Evolutionary conservation across 352 stramenopile species (phyloP).

Genomic region (Globisporangium paddicum): DNA sequence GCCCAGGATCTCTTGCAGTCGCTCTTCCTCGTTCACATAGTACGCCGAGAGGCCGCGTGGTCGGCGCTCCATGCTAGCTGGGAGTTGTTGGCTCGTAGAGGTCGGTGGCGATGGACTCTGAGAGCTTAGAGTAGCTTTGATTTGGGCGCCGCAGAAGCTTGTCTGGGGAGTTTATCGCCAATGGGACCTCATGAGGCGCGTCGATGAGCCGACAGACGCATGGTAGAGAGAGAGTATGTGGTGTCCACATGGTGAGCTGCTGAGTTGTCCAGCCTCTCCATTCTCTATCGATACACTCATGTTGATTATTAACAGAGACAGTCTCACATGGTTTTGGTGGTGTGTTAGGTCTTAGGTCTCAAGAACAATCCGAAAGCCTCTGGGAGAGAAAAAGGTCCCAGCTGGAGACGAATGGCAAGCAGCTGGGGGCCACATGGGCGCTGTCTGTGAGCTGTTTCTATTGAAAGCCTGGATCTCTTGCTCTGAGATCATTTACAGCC

Average conservation of each 20-base stretch:
- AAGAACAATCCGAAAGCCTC: not conserved
- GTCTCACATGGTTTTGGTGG: too few relatives aligned
- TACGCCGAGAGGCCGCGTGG: constrained; percentile 45
- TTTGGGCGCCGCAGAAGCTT: not conserved
- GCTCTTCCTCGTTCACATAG: constrained; percentile 48
- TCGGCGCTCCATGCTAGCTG: constrained; percentile 13
- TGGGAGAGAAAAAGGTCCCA: not conserved
- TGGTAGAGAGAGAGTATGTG: not conserved
- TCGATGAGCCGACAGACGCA: too few relatives aligned
- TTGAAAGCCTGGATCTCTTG: not conserved
- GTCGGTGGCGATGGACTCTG: not conserved
- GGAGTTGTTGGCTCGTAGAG: not conserved
- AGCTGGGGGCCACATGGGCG: too few relatives aligned
- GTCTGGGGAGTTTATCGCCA: not conserved
- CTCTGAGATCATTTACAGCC: too few relatives aligned
- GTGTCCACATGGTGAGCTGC: not conserved
- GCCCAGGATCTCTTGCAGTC: constrained; percentile 47
- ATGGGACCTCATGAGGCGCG: not conserved
- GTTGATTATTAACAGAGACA: not conserved
- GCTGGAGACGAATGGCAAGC: not conserved
- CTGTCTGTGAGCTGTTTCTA: too few relatives aligned
- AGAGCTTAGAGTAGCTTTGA: not conserved
- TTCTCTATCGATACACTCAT: not conserved
- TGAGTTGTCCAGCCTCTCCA: not conserved
- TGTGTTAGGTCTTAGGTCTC: too few relatives aligned